Evolutionary conservation across 768 basidiomycete species (phyloP).

Genomic region (Tylopilus felleus): DNA sequence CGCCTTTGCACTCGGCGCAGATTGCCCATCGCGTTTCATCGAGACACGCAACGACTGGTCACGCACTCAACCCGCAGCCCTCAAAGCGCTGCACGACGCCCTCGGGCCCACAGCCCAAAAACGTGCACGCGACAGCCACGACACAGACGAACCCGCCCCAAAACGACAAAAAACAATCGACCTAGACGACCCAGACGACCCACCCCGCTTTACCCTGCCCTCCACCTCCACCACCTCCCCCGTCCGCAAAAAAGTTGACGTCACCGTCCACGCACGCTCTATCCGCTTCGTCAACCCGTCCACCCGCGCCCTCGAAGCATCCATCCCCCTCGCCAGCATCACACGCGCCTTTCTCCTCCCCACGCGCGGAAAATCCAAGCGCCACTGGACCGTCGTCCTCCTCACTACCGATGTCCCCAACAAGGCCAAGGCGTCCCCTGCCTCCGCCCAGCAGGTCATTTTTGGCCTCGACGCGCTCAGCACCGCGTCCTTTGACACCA

Average conservation of each 20-base stretch:
- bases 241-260: slow-evolving; percentile 71
- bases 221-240: slow-evolving; percentile 69
- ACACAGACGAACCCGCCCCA: slow-evolving; percentile 6
- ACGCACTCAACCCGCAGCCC: slow-evolving; percentile 18
- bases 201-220: slow-evolving; percentile 56
- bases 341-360: slow-evolving; percentile 68
- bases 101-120: slow-evolving; percentile 16
- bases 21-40: slow-evolving; percentile 18
- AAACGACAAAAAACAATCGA: slow-evolving; percentile 20
- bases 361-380: slow-evolving; percentile 67
- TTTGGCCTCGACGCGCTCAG: slow-evolving; percentile 67
- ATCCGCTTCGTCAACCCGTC: slow-evolving; percentile 52
- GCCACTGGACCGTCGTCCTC: slow-evolving; percentile 70
- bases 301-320: slow-evolving; percentile 47
- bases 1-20: slow-evolving; percentile 29
- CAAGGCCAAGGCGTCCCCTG: slow-evolving; percentile 36
- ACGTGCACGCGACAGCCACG: slow-evolving; percentile 21
- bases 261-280: slow-evolving; percentile 49
- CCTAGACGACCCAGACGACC: slow-evolving; percentile 32
- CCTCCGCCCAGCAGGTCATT: slow-evolving; percentile 53
- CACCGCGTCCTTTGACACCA: slow-evolving; percentile 43
- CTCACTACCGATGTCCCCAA: slow-evolving; percentile 54
- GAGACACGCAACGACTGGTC: slow-evolving; percentile 24
- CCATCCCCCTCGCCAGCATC: slow-evolving; percentile 47
- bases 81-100: slow-evolving; percentile 19